Evolutionary conservation across 441 rosid genomes (phyloP).

Genomic region (Jatropha multifida): DNA sequence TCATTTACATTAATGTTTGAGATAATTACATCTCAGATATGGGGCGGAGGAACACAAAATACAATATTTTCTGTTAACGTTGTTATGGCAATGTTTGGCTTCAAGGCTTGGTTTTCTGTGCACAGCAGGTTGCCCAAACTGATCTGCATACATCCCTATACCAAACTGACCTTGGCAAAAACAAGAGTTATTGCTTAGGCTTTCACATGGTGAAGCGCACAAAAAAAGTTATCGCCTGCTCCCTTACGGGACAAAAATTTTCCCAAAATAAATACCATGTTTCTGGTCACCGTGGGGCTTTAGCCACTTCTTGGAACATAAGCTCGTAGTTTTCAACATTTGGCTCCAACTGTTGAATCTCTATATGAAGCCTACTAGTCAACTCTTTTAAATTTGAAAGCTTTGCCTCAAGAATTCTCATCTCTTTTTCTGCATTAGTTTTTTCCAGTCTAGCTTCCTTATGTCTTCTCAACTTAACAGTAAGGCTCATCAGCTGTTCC

Average conservation of each 20-base stretch:
- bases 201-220: no score
- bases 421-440: not conserved
- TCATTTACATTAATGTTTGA: no score
- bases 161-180: not conserved
- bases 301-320: conserved; percentile 7
- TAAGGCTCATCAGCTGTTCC: not conserved
- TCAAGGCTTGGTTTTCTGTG: no score
- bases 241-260: not conserved
- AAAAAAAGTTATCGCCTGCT: not conserved
- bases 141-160: not conserved
- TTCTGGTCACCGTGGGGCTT: conserved; percentile 14
- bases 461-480: not conserved
- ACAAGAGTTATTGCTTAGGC: not conserved
- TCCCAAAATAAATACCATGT: not conserved
- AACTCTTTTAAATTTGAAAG: conserved; percentile 1
- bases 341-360: conserved; percentile 8
- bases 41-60: no score
- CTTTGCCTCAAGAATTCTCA: not conserved
- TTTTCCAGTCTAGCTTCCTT: not conserved
- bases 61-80: no score
- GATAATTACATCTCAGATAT: no score
- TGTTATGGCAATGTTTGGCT: no score
- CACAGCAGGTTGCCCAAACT: no score
- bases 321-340: not conserved
- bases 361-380: not conserved